Evolutionary conservation across 2,329 filamentous ascomycete genomes (phyloP), one percentile per base, ranked within the genome.

Genomic region (Xylaria sp.): DNA sequence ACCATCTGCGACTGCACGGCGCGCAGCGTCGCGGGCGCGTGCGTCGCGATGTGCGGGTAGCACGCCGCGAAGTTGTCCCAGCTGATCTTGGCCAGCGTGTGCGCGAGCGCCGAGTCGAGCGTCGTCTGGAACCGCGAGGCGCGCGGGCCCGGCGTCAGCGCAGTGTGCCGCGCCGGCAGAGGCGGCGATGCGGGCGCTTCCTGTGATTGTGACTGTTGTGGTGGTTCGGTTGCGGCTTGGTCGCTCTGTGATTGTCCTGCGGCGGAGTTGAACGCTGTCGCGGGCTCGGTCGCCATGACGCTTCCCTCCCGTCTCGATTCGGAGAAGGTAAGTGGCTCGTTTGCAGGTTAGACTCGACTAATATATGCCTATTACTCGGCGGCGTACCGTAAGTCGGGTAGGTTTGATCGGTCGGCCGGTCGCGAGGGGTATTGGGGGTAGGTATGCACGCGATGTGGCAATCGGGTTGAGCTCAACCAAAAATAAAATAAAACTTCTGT

Each of bases 1-100:
- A 86, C 81, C 83, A 89, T 85, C 71, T 85, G 83, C 54, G 74
- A 73, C 76, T 87, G 86, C 40, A 88, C 81, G 65, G 81, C 79
- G 64, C 77, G 77, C 68, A 89, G 77, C 37, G 83, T 79, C 7
- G 74, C 76, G 23, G 83, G 83, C 19, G 84, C 80, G 63, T 79
- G 76, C 38, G 74, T 71, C 17, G 84, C 81, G n/a, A 88, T 78
- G 19, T 83, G 86, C 43, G 87, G 86, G 72, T 87, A 89, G 75
- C 87, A 89, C 1, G 81, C 78, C 2, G 82, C 81, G 67, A 89
- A 83, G 72, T 85, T 85, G 49, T 82, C 79, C 76, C 81, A 85
- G 65, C 76, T 80, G 56, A 88, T 78, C 70, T 84, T 82, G 66
- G 73, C 77, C 31, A 89, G 79, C 2, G 86, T 87, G 67, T 81